Conservation (phyloP, 1,284 basidiomycete species). For the Cronartium ribicola region DNA sequence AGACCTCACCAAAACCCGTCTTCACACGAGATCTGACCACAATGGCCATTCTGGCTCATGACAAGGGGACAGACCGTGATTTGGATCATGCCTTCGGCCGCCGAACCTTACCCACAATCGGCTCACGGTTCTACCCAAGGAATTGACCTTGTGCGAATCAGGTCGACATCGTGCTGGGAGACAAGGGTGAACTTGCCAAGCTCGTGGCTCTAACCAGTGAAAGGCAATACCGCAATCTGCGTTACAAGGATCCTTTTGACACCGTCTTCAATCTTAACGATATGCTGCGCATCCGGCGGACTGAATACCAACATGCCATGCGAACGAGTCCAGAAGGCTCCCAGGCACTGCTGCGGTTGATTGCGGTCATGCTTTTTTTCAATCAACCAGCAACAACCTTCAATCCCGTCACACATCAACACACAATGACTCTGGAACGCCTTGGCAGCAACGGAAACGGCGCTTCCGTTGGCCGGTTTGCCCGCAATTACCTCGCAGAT, state of each 20-base stretch:
- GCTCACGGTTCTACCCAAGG: no score
- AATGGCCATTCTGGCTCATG: no score
- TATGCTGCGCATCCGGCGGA: neutral
- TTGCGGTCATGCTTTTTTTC: neutral
- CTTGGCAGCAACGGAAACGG: constrained; percentile 13
- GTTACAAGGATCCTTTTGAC: neutral
- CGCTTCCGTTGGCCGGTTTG: constrained; percentile 9
- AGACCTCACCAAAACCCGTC: no score
- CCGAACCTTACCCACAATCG: no score
- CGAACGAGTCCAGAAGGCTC: neutral
- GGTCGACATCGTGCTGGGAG: no score
- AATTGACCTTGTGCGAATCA: no score
- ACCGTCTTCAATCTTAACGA: neutral
- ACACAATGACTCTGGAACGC: constrained; percentile 2
- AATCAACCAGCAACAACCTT: neutral
- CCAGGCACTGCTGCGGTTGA: neutral
- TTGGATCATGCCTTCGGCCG: no score
- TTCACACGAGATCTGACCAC: no score
- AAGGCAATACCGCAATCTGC: neutral
- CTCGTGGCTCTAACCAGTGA: no score
- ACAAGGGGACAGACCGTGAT: no score
- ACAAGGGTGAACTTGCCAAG: no score
- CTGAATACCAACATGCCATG: neutral
- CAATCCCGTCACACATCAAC: constrained; percentile 1
- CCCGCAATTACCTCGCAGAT: neutral